Evolutionary conservation across 2,329 filamentous ascomycete species (phyloP).

Genomic region (Colletotrichum orbiculare): DNA sequence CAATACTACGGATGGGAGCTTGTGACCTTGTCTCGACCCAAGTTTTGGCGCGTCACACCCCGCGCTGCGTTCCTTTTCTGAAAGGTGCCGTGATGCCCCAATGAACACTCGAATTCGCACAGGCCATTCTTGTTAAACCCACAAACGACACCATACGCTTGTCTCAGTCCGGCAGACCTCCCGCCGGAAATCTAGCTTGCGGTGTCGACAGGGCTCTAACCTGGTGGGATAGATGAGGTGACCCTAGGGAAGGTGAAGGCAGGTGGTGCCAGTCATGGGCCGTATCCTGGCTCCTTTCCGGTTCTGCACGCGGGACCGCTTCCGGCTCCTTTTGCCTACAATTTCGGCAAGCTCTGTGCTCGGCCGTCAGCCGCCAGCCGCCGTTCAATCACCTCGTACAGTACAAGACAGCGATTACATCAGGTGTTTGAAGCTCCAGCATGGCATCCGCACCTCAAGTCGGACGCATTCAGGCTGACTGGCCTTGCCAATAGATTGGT

Average conservation of each 20-base stretch:
- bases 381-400: neutral
- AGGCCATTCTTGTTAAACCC: constrained; percentile 7
- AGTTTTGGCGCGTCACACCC: constrained; percentile 15
- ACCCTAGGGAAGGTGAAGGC: neutral
- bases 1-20: constrained; percentile 9
- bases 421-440: neutral
- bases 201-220: neutral
- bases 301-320: constrained; percentile 21
- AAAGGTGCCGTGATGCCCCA: constrained; percentile 19
- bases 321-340: constrained; percentile 5
- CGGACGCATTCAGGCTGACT: too few species aligned
- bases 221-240: neutral
- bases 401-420: neutral
- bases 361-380: neutral
- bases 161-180: constrained; percentile 18
- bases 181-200: neutral
- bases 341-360: constrained; percentile 8
- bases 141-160: constrained; percentile 4
- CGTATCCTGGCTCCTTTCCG: neutral
- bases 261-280: constrained; percentile 4
- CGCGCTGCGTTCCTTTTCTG: constrained; percentile 13
- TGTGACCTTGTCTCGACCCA: constrained; percentile 27
- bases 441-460: too few species aligned
- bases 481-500: too few species aligned
- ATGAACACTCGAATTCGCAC: constrained; percentile 32